phyloP scores from a whole-genome alignment of 768 basidiomycete genomes.

The Psilocybe tampanensis region DNA sequence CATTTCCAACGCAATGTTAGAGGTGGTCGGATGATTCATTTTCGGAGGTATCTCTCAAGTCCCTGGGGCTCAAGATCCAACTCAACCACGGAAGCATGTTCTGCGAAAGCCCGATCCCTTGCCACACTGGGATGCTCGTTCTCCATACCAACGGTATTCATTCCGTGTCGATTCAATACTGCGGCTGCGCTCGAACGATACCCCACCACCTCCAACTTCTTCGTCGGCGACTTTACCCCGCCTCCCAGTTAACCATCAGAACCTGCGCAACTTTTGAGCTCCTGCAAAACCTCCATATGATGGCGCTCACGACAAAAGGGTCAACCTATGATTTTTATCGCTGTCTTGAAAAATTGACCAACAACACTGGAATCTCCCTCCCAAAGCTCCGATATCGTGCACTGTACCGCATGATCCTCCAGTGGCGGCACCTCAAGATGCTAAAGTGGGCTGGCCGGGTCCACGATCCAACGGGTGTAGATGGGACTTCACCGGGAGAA shows the following conservation, averaged over 20 bases:
- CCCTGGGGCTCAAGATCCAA: constrained; percentile 5
- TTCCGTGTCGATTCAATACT: constrained; percentile 22
- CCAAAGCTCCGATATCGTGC: background rate
- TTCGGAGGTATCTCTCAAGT: constrained; percentile 1
- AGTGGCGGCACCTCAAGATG: constrained; percentile 3
- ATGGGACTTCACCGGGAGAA: background rate
- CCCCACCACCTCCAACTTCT: constrained; percentile 7
- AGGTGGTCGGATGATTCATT: background rate
- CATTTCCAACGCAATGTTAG: background rate
- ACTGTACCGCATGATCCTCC: background rate
- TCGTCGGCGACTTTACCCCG: constrained; percentile 18
- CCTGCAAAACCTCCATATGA: constrained; percentile 11
- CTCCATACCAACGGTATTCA: constrained; percentile 27
- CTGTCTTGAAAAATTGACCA: background rate
- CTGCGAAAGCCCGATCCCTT: background rate
- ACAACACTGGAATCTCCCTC: background rate
- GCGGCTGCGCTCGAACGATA: constrained; percentile 18
- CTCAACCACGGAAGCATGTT: constrained; percentile 14
- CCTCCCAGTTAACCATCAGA: constrained; percentile 15
- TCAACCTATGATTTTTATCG: constrained; percentile 12
- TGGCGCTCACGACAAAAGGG: constrained; percentile 23
- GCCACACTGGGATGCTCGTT: constrained; percentile 16
- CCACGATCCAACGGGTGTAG: background rate
- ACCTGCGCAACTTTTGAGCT: constrained; percentile 21
- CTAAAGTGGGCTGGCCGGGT: background rate